Conservation (phyloP, 371 early-diverging fungal species). For the Batkoa obscura region DNA sequence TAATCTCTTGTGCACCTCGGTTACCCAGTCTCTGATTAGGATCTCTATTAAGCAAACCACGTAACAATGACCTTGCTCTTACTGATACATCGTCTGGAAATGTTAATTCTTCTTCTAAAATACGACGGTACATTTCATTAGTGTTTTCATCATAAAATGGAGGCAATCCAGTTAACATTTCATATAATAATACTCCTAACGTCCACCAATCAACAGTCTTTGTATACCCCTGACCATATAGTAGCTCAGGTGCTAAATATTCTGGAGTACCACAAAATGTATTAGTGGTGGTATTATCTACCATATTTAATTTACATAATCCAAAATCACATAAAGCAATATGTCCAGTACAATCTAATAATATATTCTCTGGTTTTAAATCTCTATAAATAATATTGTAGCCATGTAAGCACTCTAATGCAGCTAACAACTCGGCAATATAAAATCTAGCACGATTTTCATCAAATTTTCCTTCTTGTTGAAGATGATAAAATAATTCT, state of each 20-base stretch:
- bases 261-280: slow-evolving; percentile 99
- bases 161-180: slow-evolving; percentile 87
- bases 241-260: slow-evolving; percentile 94
- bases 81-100: slow-evolving; percentile 70
- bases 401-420: slow-evolving; percentile 72
- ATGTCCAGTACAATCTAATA: slow-evolving; percentile 89
- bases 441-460: slow-evolving; percentile 47
- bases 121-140: slow-evolving; percentile 89
- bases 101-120: slow-evolving; percentile 58
- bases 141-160: slow-evolving; percentile 93
- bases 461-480: slow-evolving; percentile 48
- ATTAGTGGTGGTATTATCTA: slow-evolving; percentile 76
- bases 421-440: slow-evolving; percentile 53
- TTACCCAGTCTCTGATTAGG: slow-evolving; percentile 64
- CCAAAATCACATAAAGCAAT: slow-evolving; percentile 97
- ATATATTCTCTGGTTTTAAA: slow-evolving; percentile 90
- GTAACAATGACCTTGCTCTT: slow-evolving; percentile 50
- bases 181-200: slow-evolving; percentile 87
- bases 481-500: slow-evolving; percentile 83
- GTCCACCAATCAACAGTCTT: slow-evolving; percentile 97
- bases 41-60: slow-evolving; percentile 64
- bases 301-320: slow-evolving; percentile 89
- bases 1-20: slow-evolving; percentile 74
- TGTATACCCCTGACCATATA: slow-evolving; percentile 84
- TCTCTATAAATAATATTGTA: slow-evolving; percentile 80